Conservation (phyloP, 129 eudicot species). For the Centrapalus pauciflorus region DNA sequence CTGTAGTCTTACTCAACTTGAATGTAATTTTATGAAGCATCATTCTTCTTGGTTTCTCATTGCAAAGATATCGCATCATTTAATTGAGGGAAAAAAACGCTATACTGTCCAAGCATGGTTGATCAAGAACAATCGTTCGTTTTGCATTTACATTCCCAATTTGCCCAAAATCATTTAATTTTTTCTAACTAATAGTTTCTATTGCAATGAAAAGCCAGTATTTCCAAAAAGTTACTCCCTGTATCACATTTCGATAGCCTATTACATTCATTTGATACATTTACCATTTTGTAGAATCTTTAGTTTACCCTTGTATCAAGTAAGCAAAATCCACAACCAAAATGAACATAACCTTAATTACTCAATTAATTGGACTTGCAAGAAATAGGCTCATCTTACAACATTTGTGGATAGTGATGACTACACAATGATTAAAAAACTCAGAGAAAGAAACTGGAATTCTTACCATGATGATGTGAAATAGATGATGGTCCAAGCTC, state of each 20-base stretch:
- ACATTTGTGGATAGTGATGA: not conserved
- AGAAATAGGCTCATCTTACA: not conserved
- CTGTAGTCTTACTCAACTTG: not conserved
- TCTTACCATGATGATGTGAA: constrained; percentile 72
- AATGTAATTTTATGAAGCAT: too few relatives aligned
- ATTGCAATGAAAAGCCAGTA: not conserved
- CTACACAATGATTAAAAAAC: not conserved
- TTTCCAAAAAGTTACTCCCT: not conserved
- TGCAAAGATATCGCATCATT: too few relatives aligned
- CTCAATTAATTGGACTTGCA: not conserved
- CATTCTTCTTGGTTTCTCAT: too few relatives aligned
- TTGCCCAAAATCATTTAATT: not conserved
- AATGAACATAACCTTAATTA: not conserved
- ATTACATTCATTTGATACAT: not conserved
- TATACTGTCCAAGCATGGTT: not conserved
- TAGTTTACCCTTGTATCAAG: not conserved
- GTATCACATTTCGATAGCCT: not conserved
- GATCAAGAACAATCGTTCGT: not conserved
- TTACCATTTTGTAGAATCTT: not conserved
- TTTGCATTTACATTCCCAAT: not conserved
- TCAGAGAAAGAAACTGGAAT: not conserved
- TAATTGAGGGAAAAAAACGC: too few relatives aligned
- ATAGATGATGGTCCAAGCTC: constrained; percentile 95
- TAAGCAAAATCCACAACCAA: too few relatives aligned
- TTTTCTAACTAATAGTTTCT: not conserved